Conservation (phyloP, 2,329 filamentous ascomycete species). For the Monosporascus sp. region DNA sequence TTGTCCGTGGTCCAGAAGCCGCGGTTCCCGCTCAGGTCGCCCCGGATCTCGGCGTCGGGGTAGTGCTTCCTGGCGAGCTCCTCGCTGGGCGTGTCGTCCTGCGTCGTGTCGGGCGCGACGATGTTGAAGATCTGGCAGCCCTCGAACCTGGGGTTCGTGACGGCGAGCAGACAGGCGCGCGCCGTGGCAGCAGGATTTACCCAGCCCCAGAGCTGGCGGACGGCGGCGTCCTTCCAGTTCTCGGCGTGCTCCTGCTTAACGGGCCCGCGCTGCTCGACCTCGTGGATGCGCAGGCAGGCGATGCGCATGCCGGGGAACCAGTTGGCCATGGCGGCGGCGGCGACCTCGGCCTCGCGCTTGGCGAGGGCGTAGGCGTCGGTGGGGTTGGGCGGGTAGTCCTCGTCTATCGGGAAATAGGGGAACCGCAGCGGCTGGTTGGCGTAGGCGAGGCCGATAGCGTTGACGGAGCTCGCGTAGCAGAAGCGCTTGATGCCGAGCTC, state of each 20-base stretch:
- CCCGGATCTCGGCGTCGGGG: constrained; percentile 18
- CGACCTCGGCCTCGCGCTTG: constrained; percentile 29
- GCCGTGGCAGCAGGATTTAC: constrained; percentile 28
- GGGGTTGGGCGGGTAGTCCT: constrained; percentile 25
- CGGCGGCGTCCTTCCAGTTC: constrained; percentile 27
- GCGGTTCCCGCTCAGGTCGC: constrained; percentile 17
- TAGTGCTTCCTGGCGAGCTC: constrained; percentile 20
- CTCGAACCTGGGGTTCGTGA: constrained; percentile 25
- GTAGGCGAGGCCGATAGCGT: constrained; percentile 31
- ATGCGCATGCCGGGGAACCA: constrained; percentile 33
- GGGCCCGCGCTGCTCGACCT: constrained; percentile 24
- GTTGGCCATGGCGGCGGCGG: constrained; percentile 26
- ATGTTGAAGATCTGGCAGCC: constrained; percentile 31
- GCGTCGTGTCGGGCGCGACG: constrained; percentile 25
- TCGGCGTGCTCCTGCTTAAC: constrained; percentile 26
- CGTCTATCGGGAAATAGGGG: constrained; percentile 32
- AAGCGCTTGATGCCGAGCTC: constrained; percentile 28
- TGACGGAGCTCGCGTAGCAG: constrained; percentile 26
- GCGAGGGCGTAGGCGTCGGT: constrained; percentile 31
- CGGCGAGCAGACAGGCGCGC: constrained; percentile 27
- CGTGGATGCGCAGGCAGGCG: constrained; percentile 31
- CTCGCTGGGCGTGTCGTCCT: constrained; percentile 11
- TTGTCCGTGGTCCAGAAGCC: constrained; percentile 18
- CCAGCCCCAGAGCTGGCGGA: constrained; percentile 32
- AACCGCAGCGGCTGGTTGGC: constrained; percentile 28